Evolutionary conservation across 2,329 filamentous ascomycete genomes (phyloP).

Genomic region (Pseudogymnoascus sp.): DNA sequence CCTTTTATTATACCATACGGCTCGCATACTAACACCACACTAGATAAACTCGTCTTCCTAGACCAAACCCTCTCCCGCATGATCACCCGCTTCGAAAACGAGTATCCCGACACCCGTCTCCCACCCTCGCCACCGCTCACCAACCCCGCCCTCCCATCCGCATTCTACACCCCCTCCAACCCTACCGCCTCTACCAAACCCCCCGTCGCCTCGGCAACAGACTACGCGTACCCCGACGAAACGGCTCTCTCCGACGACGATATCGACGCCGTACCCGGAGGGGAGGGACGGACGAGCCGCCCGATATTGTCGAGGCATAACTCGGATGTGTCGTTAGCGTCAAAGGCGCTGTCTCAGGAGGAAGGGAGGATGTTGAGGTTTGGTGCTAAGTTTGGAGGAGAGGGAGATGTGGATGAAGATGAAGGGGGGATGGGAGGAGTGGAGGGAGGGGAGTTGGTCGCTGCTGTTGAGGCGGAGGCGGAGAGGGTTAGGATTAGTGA

Average conservation of each 20-base stretch:
- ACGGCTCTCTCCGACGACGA: slow-evolving; percentile 28
- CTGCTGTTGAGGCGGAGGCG: slow-evolving; percentile 6
- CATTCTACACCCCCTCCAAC: neutral
- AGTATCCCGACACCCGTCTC: slow-evolving; percentile 78
- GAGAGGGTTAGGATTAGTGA: neutral
- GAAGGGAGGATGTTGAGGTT: slow-evolving; percentile 64
- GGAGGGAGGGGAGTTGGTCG: slow-evolving; percentile 8
- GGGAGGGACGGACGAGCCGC: slow-evolving; percentile 29
- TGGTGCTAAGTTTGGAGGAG: slow-evolving; percentile 54
- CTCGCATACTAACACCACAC: slow-evolving; percentile 21
- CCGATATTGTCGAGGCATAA: slow-evolving; percentile 45
- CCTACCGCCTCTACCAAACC: slow-evolving; percentile 11
- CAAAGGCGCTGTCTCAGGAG: slow-evolving; percentile 55
- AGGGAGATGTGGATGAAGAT: slow-evolving; percentile 17
- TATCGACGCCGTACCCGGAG: slow-evolving; percentile 28
- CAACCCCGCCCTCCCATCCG: slow-evolving; percentile 13
- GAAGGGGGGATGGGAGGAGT: slow-evolving; percentile 16
- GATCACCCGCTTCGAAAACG: slow-evolving; percentile 91
- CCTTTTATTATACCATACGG: neutral
- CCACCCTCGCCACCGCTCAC: slow-evolving; percentile 15
- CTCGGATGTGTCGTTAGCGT: slow-evolving; percentile 60
- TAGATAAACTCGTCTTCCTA: slow-evolving; percentile 73
- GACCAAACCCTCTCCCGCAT: slow-evolving; percentile 83
- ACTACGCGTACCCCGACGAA: slow-evolving; percentile 33
- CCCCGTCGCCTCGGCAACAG: slow-evolving; percentile 12